Evolutionary conservation across 495 filamentous ascomycete species (phyloP), one percentile per base, ranked within the genome.

Genomic region (Penicillium soppii): DNA sequence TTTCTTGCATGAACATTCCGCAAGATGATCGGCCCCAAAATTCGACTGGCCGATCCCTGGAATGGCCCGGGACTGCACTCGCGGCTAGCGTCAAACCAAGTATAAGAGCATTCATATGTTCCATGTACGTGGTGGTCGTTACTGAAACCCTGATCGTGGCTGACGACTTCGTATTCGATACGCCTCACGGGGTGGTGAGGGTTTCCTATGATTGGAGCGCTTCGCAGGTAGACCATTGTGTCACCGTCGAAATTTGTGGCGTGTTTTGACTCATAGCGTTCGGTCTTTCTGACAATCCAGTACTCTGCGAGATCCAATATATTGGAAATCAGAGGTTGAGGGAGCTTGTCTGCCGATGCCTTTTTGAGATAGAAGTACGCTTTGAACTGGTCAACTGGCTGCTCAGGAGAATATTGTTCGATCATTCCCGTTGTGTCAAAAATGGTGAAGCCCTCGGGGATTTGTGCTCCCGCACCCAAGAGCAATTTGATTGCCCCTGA

Each of bases 331-430:
- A 35, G 9, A 16, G 12, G 2, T 5, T 33, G 30, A 9, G 43
- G 13, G 1, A 46, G 20, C 8, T 25, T 36, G 2, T 23, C 9
- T n/a, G 5, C 12, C 2, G 43, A 23, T n/a, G 43, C 43, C 13
- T 36, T 35, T n/a, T 46, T 46, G 13, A 46, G 13, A 36, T 46
- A 46, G 29, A 46, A 46, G 21, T 46, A 46, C 2, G 43, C 43
- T 32, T 7, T 13, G 12, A 46, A 35, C n/a, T 46, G 43, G 30
- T 46, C 43, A 5, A 16, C 20, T 25, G 43, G 43, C 1, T 21
- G 15, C 30, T 22, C 20, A 2, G 43, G 43, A 8, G 7, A 16
- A 17, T 46, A 46, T 10, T 12, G 4, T 16, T 9, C 21, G 4
- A 3, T 7, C 6, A n/a, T 15, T 35, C 9, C 13, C 16, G 9